Evolutionary conservation across 192 early-diverging fungal genomes (phyloP).

Genomic region (Entomortierella beljakovae): DNA sequence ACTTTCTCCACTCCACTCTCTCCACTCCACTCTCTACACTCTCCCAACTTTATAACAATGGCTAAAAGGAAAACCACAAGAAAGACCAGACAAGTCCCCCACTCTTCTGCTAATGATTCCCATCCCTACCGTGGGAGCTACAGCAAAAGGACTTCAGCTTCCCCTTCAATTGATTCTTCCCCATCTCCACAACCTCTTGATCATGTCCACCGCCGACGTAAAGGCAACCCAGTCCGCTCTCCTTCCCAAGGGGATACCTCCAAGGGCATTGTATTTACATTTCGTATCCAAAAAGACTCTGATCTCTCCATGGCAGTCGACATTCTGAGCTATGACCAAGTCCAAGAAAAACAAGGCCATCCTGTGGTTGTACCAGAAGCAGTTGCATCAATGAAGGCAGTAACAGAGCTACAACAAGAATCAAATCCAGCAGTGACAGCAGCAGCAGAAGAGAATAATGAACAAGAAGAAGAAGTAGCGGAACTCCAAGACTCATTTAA

Average conservation of each 20-base stretch:
- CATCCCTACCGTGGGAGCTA: slow-evolving; percentile 22
- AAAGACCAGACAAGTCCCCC: slow-evolving; percentile 23
- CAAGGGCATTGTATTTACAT: slow-evolving; percentile 54
- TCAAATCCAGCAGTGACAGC: background rate
- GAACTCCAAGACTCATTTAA: slow-evolving; percentile 6
- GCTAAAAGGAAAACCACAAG: slow-evolving; percentile 43
- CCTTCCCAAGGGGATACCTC: slow-evolving; percentile 40
- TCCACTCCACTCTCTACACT: background rate
- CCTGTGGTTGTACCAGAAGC: background rate
- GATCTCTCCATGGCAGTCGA: slow-evolving; percentile 54
- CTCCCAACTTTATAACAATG: slow-evolving; percentile 17
- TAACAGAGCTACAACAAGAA: background rate
- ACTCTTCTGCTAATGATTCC: background rate
- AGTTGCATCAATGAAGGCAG: background rate
- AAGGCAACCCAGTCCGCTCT: slow-evolving; percentile 43
- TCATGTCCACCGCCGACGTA: slow-evolving; percentile 44
- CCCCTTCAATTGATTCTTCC: slow-evolving; percentile 38
- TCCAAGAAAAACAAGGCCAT: slow-evolving; percentile 7
- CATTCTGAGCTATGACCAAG: slow-evolving; percentile 50
- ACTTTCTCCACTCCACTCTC: background rate
- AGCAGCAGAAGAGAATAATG: slow-evolving; percentile 13
- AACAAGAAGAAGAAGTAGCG: too few species aligned
- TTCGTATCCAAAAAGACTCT: slow-evolving; percentile 44
- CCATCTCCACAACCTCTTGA: slow-evolving; percentile 51
- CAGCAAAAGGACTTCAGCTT: slow-evolving; percentile 33